Evolutionary conservation across 345 rosid species (phyloP), one percentile per base, ranked within the genome.

Genomic region (Acer campestre): DNA sequence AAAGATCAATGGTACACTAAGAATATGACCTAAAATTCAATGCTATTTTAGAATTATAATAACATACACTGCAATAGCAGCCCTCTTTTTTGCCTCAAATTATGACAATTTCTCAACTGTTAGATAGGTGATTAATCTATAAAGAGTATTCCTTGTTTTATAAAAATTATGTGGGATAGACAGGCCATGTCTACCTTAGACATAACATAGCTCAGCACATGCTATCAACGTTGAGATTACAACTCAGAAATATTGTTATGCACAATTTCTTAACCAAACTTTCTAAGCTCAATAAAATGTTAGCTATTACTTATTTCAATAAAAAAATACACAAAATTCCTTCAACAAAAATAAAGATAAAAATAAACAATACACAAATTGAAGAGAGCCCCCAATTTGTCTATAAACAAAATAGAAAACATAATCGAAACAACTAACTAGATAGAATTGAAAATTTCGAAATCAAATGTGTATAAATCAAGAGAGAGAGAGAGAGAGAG

Each of bases 361-460:
- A 8, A 25, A 14, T 13, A 16, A 67, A 67, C 25, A 67, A 67
- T 6, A 67, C 31, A 61, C 13, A 59, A 4, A 20, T 10, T 22
- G 6, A 13, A 40, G 13, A 14, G 27, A 35, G 22, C 16, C n/a
- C 58, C 46, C 20, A 76, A 56, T 56, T 58, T 68, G 10, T 62
- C 76, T 64, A 71, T 44, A 68, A 3, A 68, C 69, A 40, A 71
- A 8, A 42, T 61, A 67, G 8, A 8, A 42, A 40, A 3, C 63
- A 12, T 14, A 70, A 20, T 46, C 49, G 49, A 46, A 46, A 46
- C 13, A 9, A 46, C 12, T 46, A 46, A 29, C 16, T 59, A 4
- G 22, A 59, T 18, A 7, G 25, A 59, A 53, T 53, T 5, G 38
- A 16, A 59, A 20, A 59, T 20, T 6, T 4, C 23, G 8, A 8